Percentiles rank a stretch among this genome's conserved stretches.
Evolutionary conservation across 768 basidiomycete species (phyloP).

Genomic region (Agaricus subrufescens): DNA sequence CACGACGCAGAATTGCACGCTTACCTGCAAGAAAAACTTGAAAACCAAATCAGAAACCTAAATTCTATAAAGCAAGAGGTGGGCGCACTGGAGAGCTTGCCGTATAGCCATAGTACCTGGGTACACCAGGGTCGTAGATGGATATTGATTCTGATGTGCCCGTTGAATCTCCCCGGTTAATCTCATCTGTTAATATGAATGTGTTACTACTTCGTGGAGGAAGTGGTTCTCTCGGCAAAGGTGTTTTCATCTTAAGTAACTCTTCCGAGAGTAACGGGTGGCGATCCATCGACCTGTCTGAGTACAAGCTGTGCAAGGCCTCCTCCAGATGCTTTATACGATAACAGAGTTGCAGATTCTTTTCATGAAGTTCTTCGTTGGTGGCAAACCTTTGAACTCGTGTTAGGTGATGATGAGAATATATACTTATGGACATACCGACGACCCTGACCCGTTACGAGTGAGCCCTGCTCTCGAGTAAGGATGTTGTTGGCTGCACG

Average conservation of each 20-base stretch:
- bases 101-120: conserved; percentile 71
- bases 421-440: conserved; percentile 38
- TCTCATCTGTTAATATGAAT: conserved; percentile 50
- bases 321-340: conserved; percentile 79
- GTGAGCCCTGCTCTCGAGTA: conserved; percentile 46
- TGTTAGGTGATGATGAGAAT: background rate
- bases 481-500: background rate
- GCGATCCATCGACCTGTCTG: conserved; percentile 49
- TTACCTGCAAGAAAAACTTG: conserved; percentile 72
- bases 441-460: conserved; percentile 69
- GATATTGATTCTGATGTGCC: conserved; percentile 82
- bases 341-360: conserved; percentile 67
- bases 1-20: conserved; percentile 13
- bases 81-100: conserved; percentile 70
- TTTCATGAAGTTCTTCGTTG: conserved; percentile 77
- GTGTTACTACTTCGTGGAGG: conserved; percentile 32
- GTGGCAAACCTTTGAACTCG: conserved; percentile 55
- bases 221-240: conserved; percentile 59
- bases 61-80: background rate
- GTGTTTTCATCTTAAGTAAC: conserved; percentile 68
- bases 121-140: conserved; percentile 62
- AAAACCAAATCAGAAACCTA: conserved; percentile 2
- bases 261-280: conserved; percentile 75
- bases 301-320: conserved; percentile 53
- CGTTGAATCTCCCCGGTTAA: conserved; percentile 58